A percentile compares a stretch with the other conserved stretches of the same genome.
Evolutionary conservation across 169 alveolate species (phyloP).

Genomic region (Perkinsus chesapeaki): DNA sequence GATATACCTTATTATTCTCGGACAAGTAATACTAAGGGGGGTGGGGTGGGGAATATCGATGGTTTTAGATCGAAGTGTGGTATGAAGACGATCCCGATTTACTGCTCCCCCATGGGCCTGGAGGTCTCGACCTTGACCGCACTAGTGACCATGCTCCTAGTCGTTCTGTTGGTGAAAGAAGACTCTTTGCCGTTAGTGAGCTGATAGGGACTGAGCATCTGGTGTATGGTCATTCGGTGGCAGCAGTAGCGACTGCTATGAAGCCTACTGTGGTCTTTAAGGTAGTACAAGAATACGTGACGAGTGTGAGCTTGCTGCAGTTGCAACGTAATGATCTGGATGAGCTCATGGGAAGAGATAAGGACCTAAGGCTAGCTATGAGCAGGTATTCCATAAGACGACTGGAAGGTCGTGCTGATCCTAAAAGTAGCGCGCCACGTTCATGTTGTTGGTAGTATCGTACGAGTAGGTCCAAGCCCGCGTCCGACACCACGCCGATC

Average conservation of each 20-base stretch:
- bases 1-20: neutral
- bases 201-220: neutral
- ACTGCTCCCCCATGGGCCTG: neutral
- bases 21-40: neutral
- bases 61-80: neutral
- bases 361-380: neutral
- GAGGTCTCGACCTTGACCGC: neutral
- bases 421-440: too few relatives aligned
- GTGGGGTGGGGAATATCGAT: neutral
- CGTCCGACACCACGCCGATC: neutral
- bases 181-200: neutral
- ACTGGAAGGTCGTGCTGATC: neutral
- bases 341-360: neutral
- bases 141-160: neutral
- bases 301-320: neutral
- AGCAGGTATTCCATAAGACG: neutral
- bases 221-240: neutral
- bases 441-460: too few relatives aligned
- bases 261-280: neutral
- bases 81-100: neutral
- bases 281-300: neutral
- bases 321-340: neutral
- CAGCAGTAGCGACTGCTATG: neutral
- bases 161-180: neutral
- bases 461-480: neutral